Evolutionary conservation across 176 grass and related monocot genomes (phyloP).

Genomic region (Puccinellia tenuiflora): DNA sequence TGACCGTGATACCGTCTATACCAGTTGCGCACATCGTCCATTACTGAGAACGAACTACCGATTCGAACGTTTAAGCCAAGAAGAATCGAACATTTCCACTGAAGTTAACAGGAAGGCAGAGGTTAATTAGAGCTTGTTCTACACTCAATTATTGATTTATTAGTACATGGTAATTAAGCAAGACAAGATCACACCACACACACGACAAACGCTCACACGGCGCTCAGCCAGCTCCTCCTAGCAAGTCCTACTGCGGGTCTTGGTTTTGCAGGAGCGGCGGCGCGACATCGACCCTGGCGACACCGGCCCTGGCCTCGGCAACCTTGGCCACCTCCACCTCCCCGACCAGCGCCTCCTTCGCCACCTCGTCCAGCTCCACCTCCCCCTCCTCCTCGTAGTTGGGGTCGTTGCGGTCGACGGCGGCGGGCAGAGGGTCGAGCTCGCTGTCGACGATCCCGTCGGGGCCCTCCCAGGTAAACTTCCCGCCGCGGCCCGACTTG

Average conservation of each 20-base stretch:
- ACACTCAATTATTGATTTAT: neutral
- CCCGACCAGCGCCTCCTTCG: conserved; percentile 27
- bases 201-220: neutral
- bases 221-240: no score
- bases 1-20: no score
- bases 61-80: neutral
- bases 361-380: neutral
- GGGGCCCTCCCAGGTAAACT: conserved; percentile 93
- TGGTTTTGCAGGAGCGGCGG: conserved; percentile 26
- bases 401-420: conserved; percentile 69
- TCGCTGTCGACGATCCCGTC: conserved; percentile 23
- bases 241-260: neutral
- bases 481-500: conserved; percentile 74
- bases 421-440: conserved; percentile 47
- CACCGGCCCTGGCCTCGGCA: conserved; percentile 37
- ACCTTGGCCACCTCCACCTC: conserved; percentile 77
- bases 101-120: neutral
- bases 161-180: neutral
- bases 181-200: neutral
- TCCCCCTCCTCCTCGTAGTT: conserved; percentile 54
- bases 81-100: neutral
- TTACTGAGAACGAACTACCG: neutral
- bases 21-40: neutral
- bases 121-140: neutral
- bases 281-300: conserved; percentile 60